These are phyloP conservation scores for Parastagonospora avenae DNA, from an alignment of 2,329 filamentous ascomycete species.

Conservation along the genomic window DNA sequence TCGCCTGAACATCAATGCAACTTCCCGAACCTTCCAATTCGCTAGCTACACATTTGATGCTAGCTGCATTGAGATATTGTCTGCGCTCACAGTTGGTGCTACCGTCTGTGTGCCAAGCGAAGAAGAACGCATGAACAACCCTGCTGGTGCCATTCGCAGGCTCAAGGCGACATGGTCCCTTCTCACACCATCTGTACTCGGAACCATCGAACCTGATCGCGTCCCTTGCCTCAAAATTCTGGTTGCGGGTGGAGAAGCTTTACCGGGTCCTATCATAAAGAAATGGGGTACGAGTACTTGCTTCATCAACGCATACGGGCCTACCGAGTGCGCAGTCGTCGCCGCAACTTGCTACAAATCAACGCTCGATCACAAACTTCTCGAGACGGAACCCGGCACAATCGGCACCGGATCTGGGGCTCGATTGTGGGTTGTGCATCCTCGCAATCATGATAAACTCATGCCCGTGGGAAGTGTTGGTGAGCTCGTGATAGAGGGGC, in stretches of 20 bases:
- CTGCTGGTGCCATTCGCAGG: constrained; percentile 50
- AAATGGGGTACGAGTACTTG: constrained; percentile 51
- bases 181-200: constrained; percentile 39
- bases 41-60: constrained; percentile 61
- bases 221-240: constrained; percentile 51
- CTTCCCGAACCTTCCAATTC: constrained; percentile 62
- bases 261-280: constrained; percentile 48
- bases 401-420: constrained; percentile 41
- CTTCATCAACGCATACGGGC: constrained; percentile 51
- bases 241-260: constrained; percentile 51
- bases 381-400: constrained; percentile 32
- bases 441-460: constrained; percentile 42
- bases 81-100: constrained; percentile 57
- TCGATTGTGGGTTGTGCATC: constrained; percentile 49
- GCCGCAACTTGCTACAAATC: constrained; percentile 31
- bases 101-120: constrained; percentile 62
- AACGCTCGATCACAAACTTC: constrained; percentile 26
- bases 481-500: constrained; percentile 53
- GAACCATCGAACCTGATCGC: constrained; percentile 49
- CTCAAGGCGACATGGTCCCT: constrained; percentile 36
- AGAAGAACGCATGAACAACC: constrained; percentile 58
- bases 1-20: constrained; percentile 51
- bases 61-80: constrained; percentile 60
- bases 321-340: constrained; percentile 39
- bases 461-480: constrained; percentile 39